Evolutionary conservation across 176 grass and related monocot species (phyloP).

Genomic region (Juncus effusus): DNA sequence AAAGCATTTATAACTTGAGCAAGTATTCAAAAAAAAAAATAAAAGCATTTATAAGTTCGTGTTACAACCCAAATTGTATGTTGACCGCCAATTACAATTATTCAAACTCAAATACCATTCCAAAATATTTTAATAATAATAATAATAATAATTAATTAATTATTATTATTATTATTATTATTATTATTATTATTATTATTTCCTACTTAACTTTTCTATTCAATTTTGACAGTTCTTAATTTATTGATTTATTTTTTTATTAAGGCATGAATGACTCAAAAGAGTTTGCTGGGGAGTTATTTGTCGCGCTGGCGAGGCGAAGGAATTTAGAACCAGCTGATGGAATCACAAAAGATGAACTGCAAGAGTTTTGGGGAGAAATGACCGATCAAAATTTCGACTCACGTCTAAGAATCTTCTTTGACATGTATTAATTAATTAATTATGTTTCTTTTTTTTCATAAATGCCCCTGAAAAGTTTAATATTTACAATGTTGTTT

Average conservation of each 20-base stretch:
- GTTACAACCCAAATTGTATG: too few species aligned
- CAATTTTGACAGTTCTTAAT: too few species aligned
- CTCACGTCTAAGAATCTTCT: conserved; percentile 88
- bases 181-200: background rate
- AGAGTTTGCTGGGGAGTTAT: conserved; percentile 91
- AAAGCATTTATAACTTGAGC: too few species aligned
- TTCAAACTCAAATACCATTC: too few species aligned
- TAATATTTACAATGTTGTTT: background rate
- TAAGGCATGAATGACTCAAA: conserved; percentile 87
- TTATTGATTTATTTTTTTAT: too few species aligned
- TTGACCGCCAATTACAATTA: too few species aligned
- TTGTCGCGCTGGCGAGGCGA: conserved; percentile 63
- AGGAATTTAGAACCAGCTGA: conserved; percentile 45
- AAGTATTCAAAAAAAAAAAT: too few species aligned
- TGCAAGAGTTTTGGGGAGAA: conserved; percentile 95
- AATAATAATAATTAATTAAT: background rate
- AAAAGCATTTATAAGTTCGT: too few species aligned
- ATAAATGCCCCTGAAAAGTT: background rate
- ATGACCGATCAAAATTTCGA: conserved; percentile 98
- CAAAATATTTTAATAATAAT: background rate
- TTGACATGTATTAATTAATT: conserved; percentile 72
- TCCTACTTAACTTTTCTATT: too few species aligned
- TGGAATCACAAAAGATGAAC: conserved; percentile 70
- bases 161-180: background rate
- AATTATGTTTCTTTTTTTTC: background rate